Base-by-base conservation (phyloP, 768 basidiomycete species). In the Hypsizygus marmoreus region DNA sequence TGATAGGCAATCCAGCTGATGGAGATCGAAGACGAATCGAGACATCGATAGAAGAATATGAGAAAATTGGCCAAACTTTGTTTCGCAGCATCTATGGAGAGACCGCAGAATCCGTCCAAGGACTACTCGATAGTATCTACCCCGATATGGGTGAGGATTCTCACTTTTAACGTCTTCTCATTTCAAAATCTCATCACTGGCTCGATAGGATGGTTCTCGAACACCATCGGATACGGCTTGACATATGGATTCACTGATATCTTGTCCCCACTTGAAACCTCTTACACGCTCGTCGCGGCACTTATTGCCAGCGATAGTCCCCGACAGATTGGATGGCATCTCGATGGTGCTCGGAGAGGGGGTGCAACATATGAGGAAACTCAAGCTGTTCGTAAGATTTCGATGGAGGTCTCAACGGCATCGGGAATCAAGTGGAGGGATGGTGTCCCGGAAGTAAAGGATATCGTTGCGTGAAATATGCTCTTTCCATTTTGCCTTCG, bases 241-340 rank as follows among this genome's bases (percentile, higher is more conserved):
- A 69, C 65, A 4, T 87, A 86, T 46, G 72, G 75, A 1, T 73
- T 72, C 39, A 69, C 70, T 17, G 70, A 71, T 0, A 65, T 76
- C 16, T 59, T 82, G 6, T 71, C 77, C 1, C 63, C 69, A 2
- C 56, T 76, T 30, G 83, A 87, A 56, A 79, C 81, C 1, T 79
- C 82, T 2, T 86, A 76, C 56, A 69, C 75, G 11, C 62, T 85
- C 52, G 76, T 84, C n/a, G 73, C 82, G 10, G 75, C 81, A 0
- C 72, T 85, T 35, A 78, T 87, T 55, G 75, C 80, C 3, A 71
- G 68, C 45, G 83, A 86, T 57, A 76, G 81, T 25, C 81, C 84
- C 0, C 75, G 69, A 29, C 85, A 87, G 56, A 77, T 82, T 23
- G 64, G 51, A n/a, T 87, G 85, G 84, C 85, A 86, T 55, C 66